These are phyloP conservation scores for Pholiota conissans DNA, from an alignment of 768 basidiomycete genomes.

Conservation along the genomic window DNA sequence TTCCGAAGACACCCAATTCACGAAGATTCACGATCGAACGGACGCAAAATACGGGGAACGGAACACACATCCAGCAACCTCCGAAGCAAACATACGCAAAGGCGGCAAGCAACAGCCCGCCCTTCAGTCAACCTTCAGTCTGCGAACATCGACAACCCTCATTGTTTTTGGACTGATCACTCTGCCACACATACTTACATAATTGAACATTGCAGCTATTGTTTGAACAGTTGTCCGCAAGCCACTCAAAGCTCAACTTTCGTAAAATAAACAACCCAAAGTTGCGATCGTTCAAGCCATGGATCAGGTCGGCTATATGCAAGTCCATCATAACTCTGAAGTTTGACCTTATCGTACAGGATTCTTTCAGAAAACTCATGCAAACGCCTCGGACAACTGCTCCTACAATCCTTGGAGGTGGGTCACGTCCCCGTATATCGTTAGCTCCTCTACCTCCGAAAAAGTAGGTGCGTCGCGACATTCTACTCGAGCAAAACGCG, in stretches of 20 bases:
- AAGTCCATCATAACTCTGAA: background rate
- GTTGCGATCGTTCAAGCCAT: conserved; percentile 22
- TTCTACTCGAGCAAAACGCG: background rate
- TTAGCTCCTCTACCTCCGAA: conserved; percentile 29
- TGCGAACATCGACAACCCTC: too few relatives aligned
- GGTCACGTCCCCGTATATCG: conserved; percentile 30
- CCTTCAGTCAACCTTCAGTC: too few relatives aligned
- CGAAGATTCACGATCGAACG: background rate
- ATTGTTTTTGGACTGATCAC: too few relatives aligned
- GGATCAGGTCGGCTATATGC: conserved; percentile 34
- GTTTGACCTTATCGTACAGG: conserved; percentile 32
- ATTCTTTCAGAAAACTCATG: conserved; percentile 59
- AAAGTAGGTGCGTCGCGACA: conserved; percentile 23
- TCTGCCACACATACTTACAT: too few relatives aligned
- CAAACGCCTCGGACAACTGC: conserved; percentile 27
- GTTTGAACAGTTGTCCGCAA: too few relatives aligned
- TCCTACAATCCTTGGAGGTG: conserved; percentile 18
- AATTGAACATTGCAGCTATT: too few relatives aligned
- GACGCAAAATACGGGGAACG: background rate
- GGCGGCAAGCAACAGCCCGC: too few relatives aligned
- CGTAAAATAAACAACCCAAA: background rate
- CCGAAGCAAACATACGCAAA: background rate
- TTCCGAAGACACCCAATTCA: too few relatives aligned
- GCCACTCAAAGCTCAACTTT: too few relatives aligned
- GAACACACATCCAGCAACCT: background rate